Evolutionary conservation across 2,329 filamentous ascomycete species (phyloP), one percentile per base, ranked within the genome.

Genomic region (Chaetomium olivaceum): DNA sequence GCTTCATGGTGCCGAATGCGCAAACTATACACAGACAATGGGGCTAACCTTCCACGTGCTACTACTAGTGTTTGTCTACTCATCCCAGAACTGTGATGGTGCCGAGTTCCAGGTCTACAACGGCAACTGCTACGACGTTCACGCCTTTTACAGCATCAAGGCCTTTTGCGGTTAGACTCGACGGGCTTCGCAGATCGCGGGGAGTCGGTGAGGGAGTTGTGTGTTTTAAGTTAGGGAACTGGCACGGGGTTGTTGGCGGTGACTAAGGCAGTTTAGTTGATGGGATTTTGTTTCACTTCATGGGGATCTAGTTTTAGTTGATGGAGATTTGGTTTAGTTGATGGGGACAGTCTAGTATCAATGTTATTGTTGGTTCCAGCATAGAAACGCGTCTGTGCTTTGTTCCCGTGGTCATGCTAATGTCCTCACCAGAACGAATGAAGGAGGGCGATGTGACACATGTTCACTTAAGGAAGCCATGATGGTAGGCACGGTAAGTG

Each of bases 111-210:
- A 52, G 50, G 50, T 21, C 25, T 52, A 52, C 14, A 2, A 21
- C 50, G 50, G 50, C 9, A 52, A 52, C 16, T 52, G 50, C 50
- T 52, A 52, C 25, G 50, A 52, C 50, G 50, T 52, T 52, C 25
- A 52, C 27, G 50, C 50, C 4, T 52, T 52, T 29, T 52, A 52
- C 16, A 52, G 50, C 50, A 29, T 52, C 50, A 52, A 52, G 50
- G 9, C 12, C 25, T 51, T 51, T 23, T 51, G 48, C 48, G 1
- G 16, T 16, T 51, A 51, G 48, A 16, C 48, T 23, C n/a, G n/a
- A 23, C 8, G 46, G 8, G 7, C 46, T 23, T n/a, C 5, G 6
- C 19, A n/a, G 6, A 23, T 5, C 8, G n/a, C 46, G 11, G 33
- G 33, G 33, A 36, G 9, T 36, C 9, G 33, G 6, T 36, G 33